phyloP scores from a whole-genome alignment of 1,284 basidiomycete species.

The Melampsora occidentalis region DNA sequence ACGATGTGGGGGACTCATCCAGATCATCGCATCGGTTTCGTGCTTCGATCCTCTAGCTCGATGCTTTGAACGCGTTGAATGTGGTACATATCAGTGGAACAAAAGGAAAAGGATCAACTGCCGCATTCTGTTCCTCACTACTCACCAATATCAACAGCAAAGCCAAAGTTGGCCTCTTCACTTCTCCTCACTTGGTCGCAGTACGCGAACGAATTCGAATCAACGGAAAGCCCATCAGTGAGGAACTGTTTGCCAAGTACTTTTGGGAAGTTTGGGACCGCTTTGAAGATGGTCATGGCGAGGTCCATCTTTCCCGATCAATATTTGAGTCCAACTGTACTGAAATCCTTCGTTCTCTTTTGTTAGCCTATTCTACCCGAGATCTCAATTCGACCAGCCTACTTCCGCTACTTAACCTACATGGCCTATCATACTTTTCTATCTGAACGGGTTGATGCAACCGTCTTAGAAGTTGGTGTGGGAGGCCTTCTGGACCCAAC shows the following conservation, averaged over 20 bases:
- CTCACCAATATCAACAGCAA: slow-evolving; percentile 27
- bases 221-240: slow-evolving; percentile 83
- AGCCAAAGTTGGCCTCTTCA: slow-evolving; percentile 70
- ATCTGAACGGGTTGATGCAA: slow-evolving; percentile 62
- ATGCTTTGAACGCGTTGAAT: slow-evolving; percentile 81
- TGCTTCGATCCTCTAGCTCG: slow-evolving; percentile 59
- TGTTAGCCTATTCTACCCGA: slow-evolving; percentile 53
- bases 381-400: slow-evolving; percentile 75
- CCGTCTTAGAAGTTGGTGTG: slow-evolving; percentile 93
- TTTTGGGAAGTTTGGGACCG: slow-evolving; percentile 97
- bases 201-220: slow-evolving; percentile 94
- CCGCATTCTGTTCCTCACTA: slow-evolving; percentile 66
- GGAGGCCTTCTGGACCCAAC: slow-evolving; percentile 94
- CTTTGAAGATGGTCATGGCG: slow-evolving; percentile 58
- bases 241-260: slow-evolving; percentile 80
- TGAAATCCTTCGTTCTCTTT: too few species aligned
- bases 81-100: slow-evolving; percentile 97
- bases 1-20: not conserved
- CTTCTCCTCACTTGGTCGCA: slow-evolving; percentile 92
- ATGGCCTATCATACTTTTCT: slow-evolving; percentile 90
- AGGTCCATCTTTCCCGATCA: not conserved
- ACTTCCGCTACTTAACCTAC: slow-evolving; percentile 90
- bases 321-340: too few species aligned
- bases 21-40: not conserved
- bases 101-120: slow-evolving; percentile 97